Evolutionary conservation across 768 basidiomycete species (phyloP).

Genomic region (Boletellus emodensis): DNA sequence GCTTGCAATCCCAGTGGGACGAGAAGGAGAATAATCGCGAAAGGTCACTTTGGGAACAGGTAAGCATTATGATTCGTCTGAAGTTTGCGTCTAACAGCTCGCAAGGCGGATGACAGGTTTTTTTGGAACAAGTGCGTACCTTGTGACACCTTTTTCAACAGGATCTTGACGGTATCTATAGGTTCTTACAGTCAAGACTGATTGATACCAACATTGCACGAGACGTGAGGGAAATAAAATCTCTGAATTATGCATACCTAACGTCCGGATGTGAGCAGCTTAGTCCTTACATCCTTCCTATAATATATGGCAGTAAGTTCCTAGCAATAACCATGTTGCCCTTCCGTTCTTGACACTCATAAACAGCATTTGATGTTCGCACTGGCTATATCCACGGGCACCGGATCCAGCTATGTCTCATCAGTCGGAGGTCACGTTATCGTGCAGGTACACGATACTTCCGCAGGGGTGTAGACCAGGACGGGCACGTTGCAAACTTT

Average conservation of each 20-base stretch:
- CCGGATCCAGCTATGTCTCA: slow-evolving; percentile 78
- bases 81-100: slow-evolving; percentile 9
- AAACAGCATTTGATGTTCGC: slow-evolving; percentile 80
- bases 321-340: background rate
- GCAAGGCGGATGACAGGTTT: slow-evolving; percentile 89
- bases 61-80: slow-evolving; percentile 33
- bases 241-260: slow-evolving; percentile 1
- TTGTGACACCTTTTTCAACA: background rate
- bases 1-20: slow-evolving; percentile 79
- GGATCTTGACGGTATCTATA: slow-evolving; percentile 16
- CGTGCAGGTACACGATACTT: slow-evolving; percentile 98
- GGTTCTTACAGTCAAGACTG: slow-evolving; percentile 57
- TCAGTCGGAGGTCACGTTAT: slow-evolving; percentile 90
- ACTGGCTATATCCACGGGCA: slow-evolving; percentile 70
- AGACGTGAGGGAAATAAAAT: slow-evolving; percentile 49
- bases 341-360: slow-evolving; percentile 2
- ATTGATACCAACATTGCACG: slow-evolving; percentile 54
- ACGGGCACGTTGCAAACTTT: slow-evolving; percentile 93
- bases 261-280: slow-evolving; percentile 47
- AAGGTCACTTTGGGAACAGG: slow-evolving; percentile 74
- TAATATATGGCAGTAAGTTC: slow-evolving; percentile 89
- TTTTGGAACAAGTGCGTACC: slow-evolving; percentile 83
- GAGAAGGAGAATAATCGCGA: slow-evolving; percentile 46
- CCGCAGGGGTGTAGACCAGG: slow-evolving; percentile 83
- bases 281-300: slow-evolving; percentile 83